A percentile compares a stretch with the other conserved stretches of the same genome.
Evolutionary conservation across 2,329 filamentous ascomycete genomes (phyloP).

Genomic region (Xylariaceae sp.): DNA sequence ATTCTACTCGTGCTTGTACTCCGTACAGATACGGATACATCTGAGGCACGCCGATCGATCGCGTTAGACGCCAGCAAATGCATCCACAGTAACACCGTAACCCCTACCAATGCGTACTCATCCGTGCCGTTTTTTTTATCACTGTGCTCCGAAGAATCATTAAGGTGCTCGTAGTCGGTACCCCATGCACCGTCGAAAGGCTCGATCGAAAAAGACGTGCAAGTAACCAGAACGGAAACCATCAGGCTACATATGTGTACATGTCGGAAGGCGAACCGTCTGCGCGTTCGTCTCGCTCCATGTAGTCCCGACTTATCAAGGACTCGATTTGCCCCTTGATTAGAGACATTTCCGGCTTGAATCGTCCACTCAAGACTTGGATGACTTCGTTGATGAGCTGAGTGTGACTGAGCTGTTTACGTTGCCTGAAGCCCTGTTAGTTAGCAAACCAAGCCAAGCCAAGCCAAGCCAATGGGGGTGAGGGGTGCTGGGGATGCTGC

Average conservation of each 20-base stretch:
- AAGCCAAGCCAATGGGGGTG: too few relatives aligned
- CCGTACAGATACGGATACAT: conserved; percentile 4
- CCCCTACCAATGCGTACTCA: conserved; percentile 4
- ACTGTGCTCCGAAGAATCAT: conserved; percentile 6
- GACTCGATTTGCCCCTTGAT: conserved; percentile 80
- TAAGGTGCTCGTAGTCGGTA: conserved; percentile 2
- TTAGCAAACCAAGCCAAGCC: not conserved
- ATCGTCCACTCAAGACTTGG: conserved; percentile 60
- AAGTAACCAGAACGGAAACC: not conserved
- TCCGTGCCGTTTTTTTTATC: conserved; percentile 4
- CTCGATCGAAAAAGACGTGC: not conserved
- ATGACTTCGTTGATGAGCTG: conserved; percentile 68
- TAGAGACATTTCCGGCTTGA: conserved; percentile 70
- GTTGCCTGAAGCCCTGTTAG: conserved; percentile 48
- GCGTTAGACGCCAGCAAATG: conserved; percentile 14
- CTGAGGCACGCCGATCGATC: conserved; percentile 4
- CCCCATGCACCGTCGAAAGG: not conserved
- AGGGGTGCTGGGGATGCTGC: not conserved
- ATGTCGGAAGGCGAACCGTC: conserved; percentile 64
- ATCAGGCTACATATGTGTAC: conserved; percentile 66
- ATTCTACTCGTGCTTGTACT: not conserved
- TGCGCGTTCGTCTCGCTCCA: conserved; percentile 68
- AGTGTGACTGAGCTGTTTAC: conserved; percentile 65
- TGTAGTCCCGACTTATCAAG: conserved; percentile 69
- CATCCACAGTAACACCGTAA: conserved; percentile 3